These are phyloP conservation scores for Usnea hakonensis DNA, from an alignment of 495 filamentous ascomycete species.

Conservation along the genomic window DNA sequence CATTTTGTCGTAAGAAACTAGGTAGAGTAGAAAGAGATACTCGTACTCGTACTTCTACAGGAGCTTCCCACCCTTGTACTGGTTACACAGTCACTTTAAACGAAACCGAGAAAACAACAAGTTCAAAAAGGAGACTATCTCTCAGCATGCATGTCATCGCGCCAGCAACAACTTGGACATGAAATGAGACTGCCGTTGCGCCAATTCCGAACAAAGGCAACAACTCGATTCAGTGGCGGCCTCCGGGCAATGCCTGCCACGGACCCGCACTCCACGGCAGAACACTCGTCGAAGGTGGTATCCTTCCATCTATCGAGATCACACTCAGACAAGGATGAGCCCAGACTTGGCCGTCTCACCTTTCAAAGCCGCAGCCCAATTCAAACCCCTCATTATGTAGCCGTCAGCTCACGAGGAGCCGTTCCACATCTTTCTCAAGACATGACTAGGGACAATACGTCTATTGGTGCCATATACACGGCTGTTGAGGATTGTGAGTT, in stretches of 20 bases:
- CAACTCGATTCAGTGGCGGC: constrained; percentile 9
- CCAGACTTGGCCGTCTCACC: constrained; percentile 56
- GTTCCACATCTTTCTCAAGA: constrained; percentile 87
- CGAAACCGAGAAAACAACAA: too few relatives aligned
- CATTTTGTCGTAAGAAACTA: too few relatives aligned
- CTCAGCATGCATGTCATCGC: too few relatives aligned
- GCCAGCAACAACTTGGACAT: too few relatives aligned
- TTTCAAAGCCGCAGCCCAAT: constrained; percentile 52
- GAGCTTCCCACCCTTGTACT: too few relatives aligned
- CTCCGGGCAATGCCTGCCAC: constrained; percentile 18
- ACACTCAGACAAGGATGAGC: constrained; percentile 29
- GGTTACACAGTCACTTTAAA: too few relatives aligned
- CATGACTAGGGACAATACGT: constrained; percentile 56
- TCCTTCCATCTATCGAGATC: constrained; percentile 31
- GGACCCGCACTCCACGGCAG: not conserved
- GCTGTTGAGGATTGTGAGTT: constrained; percentile 89
- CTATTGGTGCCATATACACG: constrained; percentile 63
- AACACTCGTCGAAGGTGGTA: constrained; percentile 14
- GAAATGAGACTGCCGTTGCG: not conserved
- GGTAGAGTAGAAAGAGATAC: too few relatives aligned
- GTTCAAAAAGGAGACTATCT: too few relatives aligned
- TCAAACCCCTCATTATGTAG: constrained; percentile 75
- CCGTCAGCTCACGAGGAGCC: constrained; percentile 68
- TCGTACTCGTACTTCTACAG: too few relatives aligned
- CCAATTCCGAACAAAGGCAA: not conserved